Conservation (phyloP, 148 eudicot genomes). For the Amaranthus hypochondriacus region DNA sequence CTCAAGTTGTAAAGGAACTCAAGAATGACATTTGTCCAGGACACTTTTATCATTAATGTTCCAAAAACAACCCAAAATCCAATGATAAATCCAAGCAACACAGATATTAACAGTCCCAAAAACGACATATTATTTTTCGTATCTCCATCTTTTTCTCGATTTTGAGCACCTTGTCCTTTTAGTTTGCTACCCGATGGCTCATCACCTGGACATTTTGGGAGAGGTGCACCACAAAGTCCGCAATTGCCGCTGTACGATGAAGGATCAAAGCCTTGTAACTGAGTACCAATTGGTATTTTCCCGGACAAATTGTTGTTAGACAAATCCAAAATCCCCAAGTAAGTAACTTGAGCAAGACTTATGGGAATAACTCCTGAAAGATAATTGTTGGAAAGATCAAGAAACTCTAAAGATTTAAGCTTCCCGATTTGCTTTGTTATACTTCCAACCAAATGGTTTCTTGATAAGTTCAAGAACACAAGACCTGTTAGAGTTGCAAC, state of each 20-base stretch:
- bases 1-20: no score
- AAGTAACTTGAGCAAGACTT: constrained; percentile 9
- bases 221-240: constrained; percentile 21
- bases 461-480: constrained; percentile 9
- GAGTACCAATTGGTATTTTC: not conserved
- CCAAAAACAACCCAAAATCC: no score
- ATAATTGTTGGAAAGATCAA: constrained; percentile 21
- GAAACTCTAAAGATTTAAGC: constrained; percentile 7
- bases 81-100: no score
- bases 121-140: no score
- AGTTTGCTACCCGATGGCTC: not conserved
- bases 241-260: constrained; percentile 11
- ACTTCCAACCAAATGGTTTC: constrained; percentile 13
- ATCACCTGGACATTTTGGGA: constrained; percentile 4
- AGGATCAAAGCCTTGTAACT: constrained; percentile 6
- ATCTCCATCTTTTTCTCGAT: no score
- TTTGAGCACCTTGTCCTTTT: no score
- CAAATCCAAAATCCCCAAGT: constrained; percentile 4
- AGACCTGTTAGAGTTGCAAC: constrained; percentile 10
- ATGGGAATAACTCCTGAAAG: constrained; percentile 9
- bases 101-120: no score
- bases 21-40: no score
- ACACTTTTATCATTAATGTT: no score
- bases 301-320: constrained; percentile 18
- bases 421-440: constrained; percentile 10